Evolutionary conservation across 306 rosid species (phyloP).

Genomic region (Oemleria cerasiformis): DNA sequence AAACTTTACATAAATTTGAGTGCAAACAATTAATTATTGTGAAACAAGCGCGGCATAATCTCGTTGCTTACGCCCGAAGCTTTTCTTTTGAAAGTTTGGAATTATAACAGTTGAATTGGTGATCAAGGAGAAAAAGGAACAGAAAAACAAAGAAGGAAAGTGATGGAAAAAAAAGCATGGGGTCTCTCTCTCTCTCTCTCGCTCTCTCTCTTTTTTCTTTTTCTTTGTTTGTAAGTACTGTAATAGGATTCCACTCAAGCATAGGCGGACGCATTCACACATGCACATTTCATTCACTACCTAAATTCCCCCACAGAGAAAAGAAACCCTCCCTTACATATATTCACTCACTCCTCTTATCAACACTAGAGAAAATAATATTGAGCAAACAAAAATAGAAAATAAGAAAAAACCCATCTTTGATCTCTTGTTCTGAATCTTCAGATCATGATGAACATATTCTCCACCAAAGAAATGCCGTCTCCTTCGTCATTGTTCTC

Average conservation of each 20-base stretch:
- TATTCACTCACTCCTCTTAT: background rate
- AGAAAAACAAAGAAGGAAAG: background rate
- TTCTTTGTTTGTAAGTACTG: background rate
- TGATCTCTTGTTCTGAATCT: background rate
- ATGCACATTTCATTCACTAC: background rate
- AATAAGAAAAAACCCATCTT: background rate
- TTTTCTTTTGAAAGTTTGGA: background rate
- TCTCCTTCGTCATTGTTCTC: slow-evolving; percentile 75
- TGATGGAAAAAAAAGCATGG: background rate
- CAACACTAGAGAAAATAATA: background rate
- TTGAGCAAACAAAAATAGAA: background rate
- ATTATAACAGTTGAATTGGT: background rate
- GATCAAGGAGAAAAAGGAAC: background rate
- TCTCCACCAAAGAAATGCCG: slow-evolving; percentile 56
- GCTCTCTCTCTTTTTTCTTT: background rate
- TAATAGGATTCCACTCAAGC: slow-evolving; percentile 32
- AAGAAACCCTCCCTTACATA: background rate
- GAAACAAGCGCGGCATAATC: background rate
- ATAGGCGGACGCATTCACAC: background rate
- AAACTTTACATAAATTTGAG: too few species aligned
- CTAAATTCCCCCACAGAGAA: background rate
- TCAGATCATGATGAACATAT: slow-evolving; percentile 35
- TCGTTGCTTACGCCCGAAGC: slow-evolving; percentile 6
- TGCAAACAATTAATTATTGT: too few species aligned
- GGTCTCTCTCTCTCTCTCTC: background rate